Base-by-base conservation (phyloP, 2,329 filamentous ascomycete genomes). In the Hypoxylon sp. region DNA sequence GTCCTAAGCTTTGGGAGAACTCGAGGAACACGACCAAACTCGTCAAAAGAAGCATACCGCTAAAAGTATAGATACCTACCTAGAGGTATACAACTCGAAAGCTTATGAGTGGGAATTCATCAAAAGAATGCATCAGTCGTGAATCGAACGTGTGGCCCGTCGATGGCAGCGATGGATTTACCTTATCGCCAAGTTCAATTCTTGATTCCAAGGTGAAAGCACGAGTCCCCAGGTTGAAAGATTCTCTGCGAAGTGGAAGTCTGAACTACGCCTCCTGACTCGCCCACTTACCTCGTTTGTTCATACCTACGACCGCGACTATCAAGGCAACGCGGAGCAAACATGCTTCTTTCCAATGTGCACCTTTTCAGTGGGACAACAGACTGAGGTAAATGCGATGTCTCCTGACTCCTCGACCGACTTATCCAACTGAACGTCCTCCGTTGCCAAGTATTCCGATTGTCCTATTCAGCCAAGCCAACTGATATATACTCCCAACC, bases 401-500 rank as follows among this genome's bases (percentile, higher is more conserved):
- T 10, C 17, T 4, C 37, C 37, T 41, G 1, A 7, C 4, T 30
- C 30, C 32, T 10, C 20, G 7, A 15, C n/a, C 28, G 30, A 49
- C 8, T 20, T 30, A 17, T 41, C 50, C 24, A 28, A 49, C 10
- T 20, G 11, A 47, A 17, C n/a, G 1, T n/a, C 41, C 26, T 32
- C 19, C 47, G 20, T 15, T 20, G 10, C 32, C 6, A 28, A 19
- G 19, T 43, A 30, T 30, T 37, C 37, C 44, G 53, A 26, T 41
- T 34, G 24, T 28, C 28, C 43, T 19, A 37, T 13, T 43, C 32
- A 30, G n/a, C 49, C 50, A 34, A 52, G 22, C 44, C 19, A 17
- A 30, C 13, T 26, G 15, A 59, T n/a, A 15, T 17, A 22, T 17
- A 4, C 39, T 41, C 34, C 17, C 7, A 48, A 4, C 44, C 47